Base-by-base conservation (phyloP, 148 eudicot genomes). In the Drosera capensis region DNA sequence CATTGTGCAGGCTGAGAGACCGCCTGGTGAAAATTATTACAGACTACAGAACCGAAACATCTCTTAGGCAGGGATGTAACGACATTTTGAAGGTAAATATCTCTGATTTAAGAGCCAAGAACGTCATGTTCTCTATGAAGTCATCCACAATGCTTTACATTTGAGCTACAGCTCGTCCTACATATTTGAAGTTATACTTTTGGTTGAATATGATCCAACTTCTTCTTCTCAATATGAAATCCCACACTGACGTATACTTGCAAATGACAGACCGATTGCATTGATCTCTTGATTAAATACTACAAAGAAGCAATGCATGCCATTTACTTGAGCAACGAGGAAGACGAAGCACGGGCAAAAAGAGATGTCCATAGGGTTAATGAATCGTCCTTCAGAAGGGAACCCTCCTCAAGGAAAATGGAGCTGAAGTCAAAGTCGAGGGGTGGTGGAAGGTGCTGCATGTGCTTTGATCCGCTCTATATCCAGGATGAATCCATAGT, bases 41-140 rank as follows among this genome's bases (percentile, higher is more conserved):
- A 3, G 87, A 88, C 62, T 88, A 88, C 59, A 72, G 94, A 62
- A 88, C 97, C 0, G 97, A 88, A 73, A 88, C 97, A 53, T 88
- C 97, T 49, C 92, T 88, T 44, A 73, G 95, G 67, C 86, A 83
- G 54, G 97, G 97, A 29, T 88, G 97, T 54, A 83, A 88, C 51
- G 95, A 75, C 51, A 88, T 88, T 36, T 64, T 88, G 2, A 83
- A 88, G 97, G 97, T 88, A 63, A n/a, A 23, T 12, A 26, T 25
- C 8, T 40, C 18, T 31, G 29, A 36, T 25, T 40, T 25, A 25
- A 7, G 43, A n/a, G n/a, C n/a, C n/a, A n/a, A n/a, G n/a, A n/a
- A n/a, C n/a, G n/a, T n/a, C n/a, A n/a, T n/a, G n/a, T n/a, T n/a
- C n/a, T n/a, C n/a, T n/a, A n/a, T n/a, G n/a, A n/a, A n/a, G n/a